phyloP scores from a whole-genome alignment of 1,284 basidiomycete species.

The Trametes sp. region DNA sequence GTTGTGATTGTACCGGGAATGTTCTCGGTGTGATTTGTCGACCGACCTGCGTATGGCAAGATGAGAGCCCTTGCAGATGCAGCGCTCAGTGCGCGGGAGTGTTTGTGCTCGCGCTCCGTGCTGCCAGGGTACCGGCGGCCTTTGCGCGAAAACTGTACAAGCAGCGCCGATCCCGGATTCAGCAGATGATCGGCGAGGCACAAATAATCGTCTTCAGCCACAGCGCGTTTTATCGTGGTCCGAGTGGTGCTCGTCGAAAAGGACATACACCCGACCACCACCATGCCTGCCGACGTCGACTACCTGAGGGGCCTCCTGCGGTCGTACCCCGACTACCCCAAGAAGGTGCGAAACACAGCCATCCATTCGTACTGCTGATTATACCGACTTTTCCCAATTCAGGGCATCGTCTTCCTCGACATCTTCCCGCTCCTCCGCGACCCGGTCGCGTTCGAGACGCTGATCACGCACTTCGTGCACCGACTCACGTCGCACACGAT shows the following conservation, averaged over 20 bases:
- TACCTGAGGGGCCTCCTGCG: constrained; percentile 74
- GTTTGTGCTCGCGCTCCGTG: background rate
- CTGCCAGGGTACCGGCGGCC: background rate
- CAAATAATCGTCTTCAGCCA: constrained; percentile 14
- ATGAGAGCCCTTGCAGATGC: no score
- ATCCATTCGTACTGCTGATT: background rate
- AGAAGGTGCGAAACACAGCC: constrained; percentile 64
- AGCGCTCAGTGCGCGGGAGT: no score
- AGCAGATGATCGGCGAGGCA: constrained; percentile 9
- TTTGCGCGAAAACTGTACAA: background rate
- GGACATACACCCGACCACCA: background rate
- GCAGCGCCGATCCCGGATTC: background rate
- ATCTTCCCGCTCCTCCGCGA: constrained; percentile 91
- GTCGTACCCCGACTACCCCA: constrained; percentile 84
- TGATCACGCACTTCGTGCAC: constrained; percentile 91
- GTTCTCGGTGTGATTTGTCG: background rate
- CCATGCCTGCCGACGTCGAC: constrained; percentile 78
- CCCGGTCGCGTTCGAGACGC: constrained; percentile 86
- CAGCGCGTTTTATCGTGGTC: background rate
- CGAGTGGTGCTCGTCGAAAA: background rate
- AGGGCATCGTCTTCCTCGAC: constrained; percentile 88
- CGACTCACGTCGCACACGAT: constrained; percentile 86
- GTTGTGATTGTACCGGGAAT: constrained; percentile 13
- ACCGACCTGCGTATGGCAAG: no score
- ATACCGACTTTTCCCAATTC: background rate